Evolutionary conservation across 805 yeast genomes (phyloP).

Genomic region (Cyberlindnera saturnus): DNA sequence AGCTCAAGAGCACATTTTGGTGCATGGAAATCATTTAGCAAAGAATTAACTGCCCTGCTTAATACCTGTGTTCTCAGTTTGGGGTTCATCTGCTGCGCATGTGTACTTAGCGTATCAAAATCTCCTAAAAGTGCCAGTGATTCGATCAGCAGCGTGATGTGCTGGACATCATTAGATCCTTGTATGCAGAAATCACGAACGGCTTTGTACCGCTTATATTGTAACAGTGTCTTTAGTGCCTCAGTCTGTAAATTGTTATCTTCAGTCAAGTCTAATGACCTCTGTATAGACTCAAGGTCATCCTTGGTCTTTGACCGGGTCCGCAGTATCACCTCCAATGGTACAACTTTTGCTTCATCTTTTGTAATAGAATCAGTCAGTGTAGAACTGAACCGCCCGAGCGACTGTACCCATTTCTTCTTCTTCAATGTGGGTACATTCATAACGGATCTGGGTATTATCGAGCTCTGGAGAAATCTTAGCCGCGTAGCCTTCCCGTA

Average conservation of each 20-base stretch:
- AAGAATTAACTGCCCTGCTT: slow-evolving; percentile 1
- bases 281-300: neutral
- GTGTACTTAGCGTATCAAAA: neutral
- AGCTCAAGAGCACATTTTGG: slow-evolving; percentile 5
- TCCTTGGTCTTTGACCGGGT: neutral
- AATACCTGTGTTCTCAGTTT: neutral
- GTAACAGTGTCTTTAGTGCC: neutral
- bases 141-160: neutral
- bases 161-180: neutral
- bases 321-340: neutral
- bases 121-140: neutral
- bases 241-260: neutral
- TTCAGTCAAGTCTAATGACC: neutral
- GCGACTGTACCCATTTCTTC: no score
- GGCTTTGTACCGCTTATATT: neutral
- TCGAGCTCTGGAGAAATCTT: neutral
- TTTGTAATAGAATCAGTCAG: neutral
- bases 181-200: neutral
- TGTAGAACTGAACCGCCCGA: neutral
- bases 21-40: neutral
- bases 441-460: neutral
- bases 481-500: slow-evolving; percentile 1
- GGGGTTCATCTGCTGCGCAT: neutral
- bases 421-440: no score
- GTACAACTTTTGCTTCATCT: neutral